These are phyloP conservation scores for Stemphylium vesicarium DNA, from an alignment of 2,329 filamentous ascomycete species.

Conservation along the genomic window DNA sequence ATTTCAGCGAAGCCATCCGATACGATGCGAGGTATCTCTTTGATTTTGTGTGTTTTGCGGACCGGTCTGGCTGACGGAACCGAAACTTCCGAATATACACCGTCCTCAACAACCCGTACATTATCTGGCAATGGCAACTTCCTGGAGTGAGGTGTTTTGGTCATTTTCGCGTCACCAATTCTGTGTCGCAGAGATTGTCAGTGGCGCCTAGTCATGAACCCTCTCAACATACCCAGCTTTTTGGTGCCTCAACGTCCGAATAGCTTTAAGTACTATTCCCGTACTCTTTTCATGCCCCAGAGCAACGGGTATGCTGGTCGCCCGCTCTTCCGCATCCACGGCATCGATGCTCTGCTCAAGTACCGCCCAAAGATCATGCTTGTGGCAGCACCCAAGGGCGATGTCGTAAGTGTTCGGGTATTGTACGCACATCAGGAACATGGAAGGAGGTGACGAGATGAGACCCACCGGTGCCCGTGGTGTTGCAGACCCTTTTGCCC, in stretches of 20 bases:
- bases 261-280: neutral
- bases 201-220: neutral
- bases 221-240: conserved; percentile 3
- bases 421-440: neutral
- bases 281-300: neutral
- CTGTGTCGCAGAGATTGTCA: neutral
- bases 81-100: neutral
- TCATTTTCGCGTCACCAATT: neutral
- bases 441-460: neutral
- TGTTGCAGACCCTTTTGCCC: neutral
- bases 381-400: neutral
- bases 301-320: neutral
- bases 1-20: neutral
- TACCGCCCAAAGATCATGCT: conserved; percentile 1
- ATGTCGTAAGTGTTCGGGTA: neutral
- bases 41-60: neutral
- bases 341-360: neutral
- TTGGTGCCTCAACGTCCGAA: neutral
- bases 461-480: neutral
- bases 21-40: neutral
- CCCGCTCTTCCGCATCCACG: neutral
- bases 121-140: neutral
- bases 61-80: neutral
- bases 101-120: neutral
- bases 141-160: neutral